Evolutionary conservation across 768 basidiomycete species (phyloP), one percentile per base, ranked within the genome.

Genomic region (Amanita rubescens): DNA sequence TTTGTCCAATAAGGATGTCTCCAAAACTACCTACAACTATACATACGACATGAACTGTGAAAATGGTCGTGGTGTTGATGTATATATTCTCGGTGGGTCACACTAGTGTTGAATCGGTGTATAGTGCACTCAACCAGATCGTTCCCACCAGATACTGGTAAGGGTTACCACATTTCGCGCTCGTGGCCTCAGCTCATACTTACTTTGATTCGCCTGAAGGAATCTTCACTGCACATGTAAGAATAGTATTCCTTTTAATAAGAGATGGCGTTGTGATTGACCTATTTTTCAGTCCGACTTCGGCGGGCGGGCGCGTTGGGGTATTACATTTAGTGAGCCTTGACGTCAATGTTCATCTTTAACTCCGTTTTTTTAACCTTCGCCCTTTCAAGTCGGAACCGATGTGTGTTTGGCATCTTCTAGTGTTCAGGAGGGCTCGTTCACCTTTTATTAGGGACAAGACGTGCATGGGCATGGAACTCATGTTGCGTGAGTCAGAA

Each of bases 271-370:
- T 35, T 37, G 51, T 10, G 56, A 34, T 48, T 12, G 17, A 49
- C 27, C 27, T 25, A 44, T 49, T 25, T 33, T 14, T 49, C 56
- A 73, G 71, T 45, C 43, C 15, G 59, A 71, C 54, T 77, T 77
- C 51, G 71, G 63, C 53, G 74, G 72, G 3, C 73, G 75, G 33
- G 75, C 74, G 15, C 57, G 51, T 15, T 74, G 70, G 69, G 75
- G 74, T 9, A 60, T 63, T 1, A 70, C 66, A 30, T 72, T 74
- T 50, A 68, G 68, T 12, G 63, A 56, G 41, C 59, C 64, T 52
- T 33, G 56, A 54, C 55, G 20, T 33, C 55, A n/a, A n/a, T 49
- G 25, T 41, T 24, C 35, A 27, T 5, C 15, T 39, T 14, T 48
- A 8, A 15, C 30, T 30, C 27, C 27, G 8, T 30, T 30, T 30